Base-by-base conservation (phyloP, 2,329 filamentous ascomycete species). In the Xylaria multiplex region DNA sequence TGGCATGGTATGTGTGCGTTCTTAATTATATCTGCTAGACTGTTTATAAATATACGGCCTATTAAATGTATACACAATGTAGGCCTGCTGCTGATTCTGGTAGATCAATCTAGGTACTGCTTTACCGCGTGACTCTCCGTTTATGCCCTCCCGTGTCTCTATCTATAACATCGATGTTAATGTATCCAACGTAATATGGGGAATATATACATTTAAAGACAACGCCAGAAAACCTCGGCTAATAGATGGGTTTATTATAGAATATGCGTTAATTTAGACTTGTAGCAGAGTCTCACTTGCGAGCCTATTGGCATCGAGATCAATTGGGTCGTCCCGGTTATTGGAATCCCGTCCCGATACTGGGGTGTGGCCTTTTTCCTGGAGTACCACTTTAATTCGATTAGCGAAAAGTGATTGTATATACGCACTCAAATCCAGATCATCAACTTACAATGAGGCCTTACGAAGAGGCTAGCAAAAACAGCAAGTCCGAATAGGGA, bases 391-490 rank as follows among this genome's bases (percentile, higher is more conserved):
- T 77, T 55, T 4, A n/a, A 27, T 14, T 49, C 6, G n/a, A 42
- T 69, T 59, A 40, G 45, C 43, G 32, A 63, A 59, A 30, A 42
- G 48, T 13, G 8, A 52, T 11, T 11, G n/a, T 14, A 27, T 35
- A 30, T 13, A 55, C 9, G 19, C 7, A 7, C 6, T 35, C 1
- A 9, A 55, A 30, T 24, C 14, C 14, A 11, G 22, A 48, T 11
- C n/a, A 37, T 49, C 35, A 11, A 86, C 91, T 81, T 82, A 96
- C 93, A 83, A 81, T 92, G 84, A 3, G 93, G 90, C 73, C 82
- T 86, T 30, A 98, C 83, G 60, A 93, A 86, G 77, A 90, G 90
- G 73, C 88, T 91, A 60, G 88, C 83, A 2, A 89, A 58, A 35
- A 95, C 84, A 0, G 89, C 89, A 8, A 89, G 27, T 1, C 81